Evolutionary conservation across 148 eudicot genomes (phyloP).

Genomic region (Rhododendron griersonianum): DNA sequence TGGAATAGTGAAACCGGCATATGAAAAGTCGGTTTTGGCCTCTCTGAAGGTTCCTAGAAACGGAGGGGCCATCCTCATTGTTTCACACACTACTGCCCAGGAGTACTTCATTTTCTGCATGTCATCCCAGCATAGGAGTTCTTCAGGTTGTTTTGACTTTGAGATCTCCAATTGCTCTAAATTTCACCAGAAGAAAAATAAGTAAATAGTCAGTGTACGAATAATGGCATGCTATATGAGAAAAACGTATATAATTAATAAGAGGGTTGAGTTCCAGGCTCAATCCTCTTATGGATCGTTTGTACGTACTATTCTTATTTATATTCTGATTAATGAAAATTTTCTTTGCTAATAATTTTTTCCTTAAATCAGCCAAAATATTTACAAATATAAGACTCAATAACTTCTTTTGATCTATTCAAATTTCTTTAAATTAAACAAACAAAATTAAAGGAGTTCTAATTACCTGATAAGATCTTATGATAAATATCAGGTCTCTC

Average conservation of each 20-base stretch:
- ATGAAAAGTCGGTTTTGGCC: neutral
- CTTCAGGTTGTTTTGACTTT: neutral
- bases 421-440: too few species aligned
- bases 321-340: too few species aligned
- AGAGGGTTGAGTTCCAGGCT: too few species aligned
- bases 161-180: neutral
- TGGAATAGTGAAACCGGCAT: neutral
- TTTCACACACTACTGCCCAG: neutral
- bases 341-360: too few species aligned
- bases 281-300: too few species aligned
- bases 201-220: too few species aligned
- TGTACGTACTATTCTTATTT: too few species aligned
- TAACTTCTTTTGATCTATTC: too few species aligned
- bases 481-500: conserved; percentile 5
- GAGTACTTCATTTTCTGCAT: neutral
- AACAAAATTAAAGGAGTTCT: neutral
- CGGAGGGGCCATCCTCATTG: neutral
- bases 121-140: neutral
- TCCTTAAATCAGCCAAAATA: too few species aligned
- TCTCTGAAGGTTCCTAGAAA: neutral
- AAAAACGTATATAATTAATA: too few species aligned
- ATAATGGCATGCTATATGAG: too few species aligned
- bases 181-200: neutral
- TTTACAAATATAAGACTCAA: too few species aligned
- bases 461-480: neutral